Base-by-base conservation (phyloP, 805 yeast genomes). In the Candida sakaeoensis region DNA sequence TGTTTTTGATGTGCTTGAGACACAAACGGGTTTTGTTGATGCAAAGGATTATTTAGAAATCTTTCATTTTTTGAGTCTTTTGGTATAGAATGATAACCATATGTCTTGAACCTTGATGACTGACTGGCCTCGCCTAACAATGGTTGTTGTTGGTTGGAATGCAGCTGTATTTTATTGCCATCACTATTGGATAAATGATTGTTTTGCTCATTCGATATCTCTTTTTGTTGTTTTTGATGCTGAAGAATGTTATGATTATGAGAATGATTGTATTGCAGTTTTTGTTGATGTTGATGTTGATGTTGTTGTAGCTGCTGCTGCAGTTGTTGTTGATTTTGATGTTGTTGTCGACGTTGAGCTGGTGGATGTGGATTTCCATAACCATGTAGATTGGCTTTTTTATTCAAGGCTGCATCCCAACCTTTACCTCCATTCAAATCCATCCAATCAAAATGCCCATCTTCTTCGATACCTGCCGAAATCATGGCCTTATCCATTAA, bases 401-500 rank as follows among this genome's bases (percentile, higher is more conserved):
- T 89, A 64, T 89, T 89, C 47, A 84, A 79, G 14, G 85, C 70
- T 22, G 86, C 77, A 65, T 93, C 98, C 96, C 96, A 91, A 39
- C 98, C 98, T 60, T 82, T 81, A 44, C 98, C 98, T 41, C 85
- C 87, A 60, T 93, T 93, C 51, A 93, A 72, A 54, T 84, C 85
- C 96, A 89, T 87, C 99, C 99, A 93, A 69, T 93, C 99, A 63
- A 89, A 93, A 55, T 86, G 90, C 33, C 86, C 95, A 63, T 93
- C 97, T 30, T 43, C 53, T 37, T 80, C 84, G 45, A 81, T 86
- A 36, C 81, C 84, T 38, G 82, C 72, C 24, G 83, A 80, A 37
- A 79, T 80, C 46, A 93, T 66, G 0, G 89, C 93, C 45, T 86
- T 80, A 48, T 87, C 75, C 73, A 93, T 72, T 45, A 93, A 68